Percentiles rank a stretch among this genome's conserved stretches.
Conservation (phyloP, 2,329 filamentous ascomycete genomes). For the Colletotrichum sansevieriae region DNA sequence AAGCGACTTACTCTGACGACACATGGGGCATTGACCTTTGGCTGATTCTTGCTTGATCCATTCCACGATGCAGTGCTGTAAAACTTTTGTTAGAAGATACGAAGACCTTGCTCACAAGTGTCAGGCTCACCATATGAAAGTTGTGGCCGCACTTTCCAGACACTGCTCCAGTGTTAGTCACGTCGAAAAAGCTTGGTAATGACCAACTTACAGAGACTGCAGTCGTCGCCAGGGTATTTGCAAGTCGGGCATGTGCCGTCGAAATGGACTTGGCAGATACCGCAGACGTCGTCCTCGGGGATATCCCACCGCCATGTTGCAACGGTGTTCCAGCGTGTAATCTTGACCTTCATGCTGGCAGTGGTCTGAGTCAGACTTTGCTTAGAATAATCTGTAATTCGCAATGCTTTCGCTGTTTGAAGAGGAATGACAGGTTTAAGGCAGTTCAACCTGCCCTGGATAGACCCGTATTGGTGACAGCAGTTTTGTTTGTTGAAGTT, state of each 20-base stretch:
- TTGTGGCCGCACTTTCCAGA: constrained; percentile 97
- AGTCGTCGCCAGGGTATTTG: constrained; percentile 98
- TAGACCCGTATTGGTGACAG: constrained; percentile 15
- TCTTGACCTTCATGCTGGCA: constrained; percentile 88
- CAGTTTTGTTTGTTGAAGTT: constrained; percentile 33
- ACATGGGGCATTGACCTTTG: constrained; percentile 97
- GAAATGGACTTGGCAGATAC: constrained; percentile 98
- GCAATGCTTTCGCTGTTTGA: neutral
- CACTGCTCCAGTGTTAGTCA: constrained; percentile 65
- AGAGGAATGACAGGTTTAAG: neutral
- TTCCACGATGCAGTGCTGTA: constrained; percentile 90
- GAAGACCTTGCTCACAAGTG: constrained; percentile 9
- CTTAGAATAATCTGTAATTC: neutral
- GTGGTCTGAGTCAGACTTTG: neutral
- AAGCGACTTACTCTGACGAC: constrained; percentile 80
- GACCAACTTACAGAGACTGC: constrained; percentile 80
- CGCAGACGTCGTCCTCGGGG: constrained; percentile 96
- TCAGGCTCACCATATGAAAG: constrained; percentile 86
- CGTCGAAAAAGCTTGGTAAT: neutral
- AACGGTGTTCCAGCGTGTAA: constrained; percentile 92
- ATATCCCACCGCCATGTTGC: constrained; percentile 99
- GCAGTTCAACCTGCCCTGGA: neutral
- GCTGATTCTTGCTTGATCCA: constrained; percentile 97
- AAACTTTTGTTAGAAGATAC: constrained; percentile 40
- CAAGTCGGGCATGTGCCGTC: constrained; percentile 98